Percentiles rank a stretch among this genome's conserved stretches.
These are phyloP conservation scores for Apostasia shenzhenica DNA, from an alignment of 106 monocot genomes.

Conservation along the genomic window DNA sequence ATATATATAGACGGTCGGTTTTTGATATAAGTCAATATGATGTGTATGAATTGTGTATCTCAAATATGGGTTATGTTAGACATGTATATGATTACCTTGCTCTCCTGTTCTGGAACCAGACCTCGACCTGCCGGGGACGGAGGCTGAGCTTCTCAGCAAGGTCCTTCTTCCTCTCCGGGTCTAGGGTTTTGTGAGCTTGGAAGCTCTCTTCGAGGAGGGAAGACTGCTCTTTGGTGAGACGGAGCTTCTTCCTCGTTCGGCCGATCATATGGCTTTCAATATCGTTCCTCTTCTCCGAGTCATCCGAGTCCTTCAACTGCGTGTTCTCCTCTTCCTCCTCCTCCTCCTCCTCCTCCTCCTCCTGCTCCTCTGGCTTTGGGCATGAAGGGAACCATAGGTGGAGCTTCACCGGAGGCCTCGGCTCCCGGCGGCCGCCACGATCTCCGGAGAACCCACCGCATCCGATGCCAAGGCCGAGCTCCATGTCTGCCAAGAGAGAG, in stretches of 20 bases:
- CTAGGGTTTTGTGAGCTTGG: constrained; percentile 7
- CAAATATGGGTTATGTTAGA: too few relatives aligned
- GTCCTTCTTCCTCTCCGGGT: constrained; percentile 24
- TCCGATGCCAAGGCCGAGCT: constrained; percentile 2
- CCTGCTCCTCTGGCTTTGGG: background rate
- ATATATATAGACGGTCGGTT: too few relatives aligned
- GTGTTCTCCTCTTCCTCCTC: background rate
- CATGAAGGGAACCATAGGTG: constrained; percentile 4
- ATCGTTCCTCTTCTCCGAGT: background rate
- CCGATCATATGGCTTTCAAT: background rate
- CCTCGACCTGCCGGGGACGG: constrained; percentile 28
- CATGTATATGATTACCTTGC: constrained; percentile 22
- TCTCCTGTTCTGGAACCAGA: constrained; percentile 50
- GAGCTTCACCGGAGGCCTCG: background rate
- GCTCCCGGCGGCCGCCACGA: background rate
- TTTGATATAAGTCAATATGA: too few relatives aligned
- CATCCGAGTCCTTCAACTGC: too few relatives aligned
- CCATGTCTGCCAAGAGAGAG: background rate
- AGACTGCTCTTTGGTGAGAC: constrained; percentile 5
- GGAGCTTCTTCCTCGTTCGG: constrained; percentile 14
- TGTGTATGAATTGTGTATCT: too few relatives aligned
- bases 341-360: constrained; percentile 1
- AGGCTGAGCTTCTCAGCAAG: constrained; percentile 26
- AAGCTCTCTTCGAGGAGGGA: constrained; percentile 12
- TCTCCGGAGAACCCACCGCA: background rate